Conservation (phyloP, 345 rosid genomes). For the Rhizophora apiculata region DNA sequence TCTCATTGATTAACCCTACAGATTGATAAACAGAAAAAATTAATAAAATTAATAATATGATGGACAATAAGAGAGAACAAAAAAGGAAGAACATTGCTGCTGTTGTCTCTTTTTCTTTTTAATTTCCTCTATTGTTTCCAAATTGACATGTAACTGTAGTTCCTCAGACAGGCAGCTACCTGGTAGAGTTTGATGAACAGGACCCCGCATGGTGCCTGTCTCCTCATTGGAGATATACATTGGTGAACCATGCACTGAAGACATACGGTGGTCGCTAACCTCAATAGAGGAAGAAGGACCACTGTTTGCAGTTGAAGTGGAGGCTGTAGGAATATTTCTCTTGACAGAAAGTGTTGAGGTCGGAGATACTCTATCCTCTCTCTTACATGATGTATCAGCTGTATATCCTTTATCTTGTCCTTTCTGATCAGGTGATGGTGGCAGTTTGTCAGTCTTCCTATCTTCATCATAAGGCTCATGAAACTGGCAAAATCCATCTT, state of each 20-base stretch:
- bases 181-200: conserved; percentile 74
- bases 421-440: conserved; percentile 61
- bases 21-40: not conserved
- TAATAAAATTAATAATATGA: not conserved
- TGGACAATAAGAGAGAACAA: not conserved
- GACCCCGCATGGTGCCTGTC: conserved; percentile 39
- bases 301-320: conserved; percentile 60
- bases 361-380: conserved; percentile 49
- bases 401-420: conserved; percentile 46
- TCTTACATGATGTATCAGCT: conserved; percentile 40
- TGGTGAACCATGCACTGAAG: conserved; percentile 61
- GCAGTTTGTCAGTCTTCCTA: conserved; percentile 47
- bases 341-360: conserved; percentile 25
- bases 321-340: conserved; percentile 43
- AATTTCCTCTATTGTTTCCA: not conserved
- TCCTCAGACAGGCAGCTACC: conserved; percentile 31
- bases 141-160: not conserved
- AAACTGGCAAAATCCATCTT: conserved; percentile 41
- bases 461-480: conserved; percentile 59
- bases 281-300: conserved; percentile 79
- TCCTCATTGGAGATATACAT: conserved; percentile 65
- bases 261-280: conserved; percentile 55
- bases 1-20: conserved; percentile 76
- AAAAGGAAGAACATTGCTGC: not conserved
- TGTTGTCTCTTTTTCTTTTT: not conserved